Conservation (phyloP, 768 basidiomycete genomes). For the Naganishia vaughanmartiniae region DNA sequence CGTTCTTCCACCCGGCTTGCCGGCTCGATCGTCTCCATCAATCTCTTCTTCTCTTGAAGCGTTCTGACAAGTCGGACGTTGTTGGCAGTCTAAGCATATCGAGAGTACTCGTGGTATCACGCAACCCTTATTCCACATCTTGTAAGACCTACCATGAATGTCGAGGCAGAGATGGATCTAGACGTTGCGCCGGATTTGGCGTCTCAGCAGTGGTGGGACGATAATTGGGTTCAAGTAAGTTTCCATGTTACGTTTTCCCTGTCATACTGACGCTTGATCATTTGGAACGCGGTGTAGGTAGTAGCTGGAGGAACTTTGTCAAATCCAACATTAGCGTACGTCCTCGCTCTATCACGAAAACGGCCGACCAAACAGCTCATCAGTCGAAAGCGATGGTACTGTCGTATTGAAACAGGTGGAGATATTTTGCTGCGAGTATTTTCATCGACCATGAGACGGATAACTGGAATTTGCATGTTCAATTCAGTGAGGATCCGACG, state of each 20-base stretch:
- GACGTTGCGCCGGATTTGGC: conserved; percentile 19
- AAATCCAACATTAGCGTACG: conserved; percentile 9
- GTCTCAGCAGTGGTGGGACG: conserved; percentile 23
- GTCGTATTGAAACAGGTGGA: conserved; percentile 7
- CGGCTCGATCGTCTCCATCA: no score
- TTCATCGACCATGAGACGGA: conserved; percentile 26
- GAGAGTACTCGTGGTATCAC: no score
- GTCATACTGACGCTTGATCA: no score
- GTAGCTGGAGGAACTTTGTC: conserved; percentile 1
- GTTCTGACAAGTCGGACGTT: no score
- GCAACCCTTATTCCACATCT: background rate
- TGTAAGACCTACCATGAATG: background rate
- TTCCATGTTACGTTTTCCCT: background rate
- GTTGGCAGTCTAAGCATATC: no score
- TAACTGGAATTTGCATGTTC: conserved; percentile 27
- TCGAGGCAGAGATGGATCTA: background rate
- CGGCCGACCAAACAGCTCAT: background rate
- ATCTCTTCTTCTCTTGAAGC: no score
- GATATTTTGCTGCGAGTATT: conserved; percentile 10
- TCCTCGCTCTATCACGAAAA: background rate
- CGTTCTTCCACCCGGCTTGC: no score
- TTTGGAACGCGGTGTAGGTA: background rate
- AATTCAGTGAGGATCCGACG: conserved; percentile 31
- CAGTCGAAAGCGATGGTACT: background rate
- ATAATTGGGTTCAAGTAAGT: conserved; percentile 16